phyloP scores from a whole-genome alignment of 768 basidiomycete species.

The Leucosporidium creatinivorum region DNA sequence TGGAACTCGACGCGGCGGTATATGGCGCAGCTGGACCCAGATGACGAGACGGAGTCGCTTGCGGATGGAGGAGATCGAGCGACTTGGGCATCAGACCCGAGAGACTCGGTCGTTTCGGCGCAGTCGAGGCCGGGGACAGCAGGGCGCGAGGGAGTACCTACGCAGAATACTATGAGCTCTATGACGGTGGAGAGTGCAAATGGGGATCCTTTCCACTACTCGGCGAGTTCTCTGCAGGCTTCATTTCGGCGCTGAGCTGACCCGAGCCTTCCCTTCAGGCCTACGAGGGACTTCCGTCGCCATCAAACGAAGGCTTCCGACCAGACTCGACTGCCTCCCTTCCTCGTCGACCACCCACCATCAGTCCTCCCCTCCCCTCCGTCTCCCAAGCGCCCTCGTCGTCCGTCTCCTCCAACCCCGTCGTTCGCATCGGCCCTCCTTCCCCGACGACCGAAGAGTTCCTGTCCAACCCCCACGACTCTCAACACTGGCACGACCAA shows the following conservation, averaged over 20 bases:
- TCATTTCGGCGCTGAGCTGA: background rate
- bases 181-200: conserved; percentile 1
- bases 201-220: conserved; percentile 16
- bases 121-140: background rate
- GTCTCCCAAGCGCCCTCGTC: background rate
- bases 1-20: conserved; percentile 26
- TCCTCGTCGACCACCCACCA: background rate
- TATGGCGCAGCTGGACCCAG: conserved; percentile 19
- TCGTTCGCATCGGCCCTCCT: conserved; percentile 17
- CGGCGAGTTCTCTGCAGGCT: conserved; percentile 4
- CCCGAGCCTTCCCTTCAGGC: background rate
- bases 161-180: background rate
- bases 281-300: conserved; percentile 13
- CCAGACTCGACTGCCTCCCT: background rate
- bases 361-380: background rate
- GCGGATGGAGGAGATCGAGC: conserved; percentile 3
- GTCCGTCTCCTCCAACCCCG: background rate
- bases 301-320: background rate
- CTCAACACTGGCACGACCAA: conserved; percentile 1
- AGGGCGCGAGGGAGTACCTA: no score
- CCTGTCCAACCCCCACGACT: conserved; percentile 6
- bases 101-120: conserved; percentile 15
- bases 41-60: conserved; percentile 11
- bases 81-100: conserved; percentile 25
- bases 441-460: conserved; percentile 1